These are phyloP conservation scores for Sherardia arvensis DNA, from an alignment of 257 asterid species.

Conservation along the genomic window DNA sequence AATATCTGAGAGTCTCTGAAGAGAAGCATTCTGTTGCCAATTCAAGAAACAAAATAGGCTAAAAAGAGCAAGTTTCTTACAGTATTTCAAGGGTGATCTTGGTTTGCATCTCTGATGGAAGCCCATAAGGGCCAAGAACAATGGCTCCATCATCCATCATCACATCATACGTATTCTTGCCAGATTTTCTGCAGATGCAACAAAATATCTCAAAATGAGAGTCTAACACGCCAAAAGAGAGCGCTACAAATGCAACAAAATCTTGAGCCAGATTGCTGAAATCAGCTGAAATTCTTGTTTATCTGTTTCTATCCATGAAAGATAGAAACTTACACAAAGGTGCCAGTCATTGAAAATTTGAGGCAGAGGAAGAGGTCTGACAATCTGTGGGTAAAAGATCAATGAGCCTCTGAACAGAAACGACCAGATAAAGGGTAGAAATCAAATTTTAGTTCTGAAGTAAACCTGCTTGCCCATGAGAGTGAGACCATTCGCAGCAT, in stretches of 20 bases:
- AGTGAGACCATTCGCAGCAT: constrained; percentile 90
- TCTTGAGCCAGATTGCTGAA: neutral
- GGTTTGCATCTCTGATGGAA: constrained; percentile 73
- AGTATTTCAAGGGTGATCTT: constrained; percentile 49
- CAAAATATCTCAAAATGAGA: neutral
- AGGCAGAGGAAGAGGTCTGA: constrained; percentile 53
- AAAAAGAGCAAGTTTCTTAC: constrained; percentile 32
- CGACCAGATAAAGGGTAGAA: neutral
- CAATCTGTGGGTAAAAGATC: constrained; percentile 32
- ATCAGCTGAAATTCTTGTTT: too few relatives aligned
- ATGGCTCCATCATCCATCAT: constrained; percentile 94
- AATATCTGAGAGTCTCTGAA: neutral
- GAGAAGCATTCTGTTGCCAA: neutral
- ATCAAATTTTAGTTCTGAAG: neutral
- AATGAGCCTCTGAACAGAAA: neutral
- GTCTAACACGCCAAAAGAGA: neutral
- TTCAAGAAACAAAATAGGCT: neutral
- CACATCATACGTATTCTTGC: constrained; percentile 43
- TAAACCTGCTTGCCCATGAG: constrained; percentile 85
- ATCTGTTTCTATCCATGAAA: neutral
- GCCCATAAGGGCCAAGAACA: constrained; percentile 69
- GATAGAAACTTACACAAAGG: constrained; percentile 46
- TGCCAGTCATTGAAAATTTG: constrained; percentile 84
- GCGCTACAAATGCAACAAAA: neutral
- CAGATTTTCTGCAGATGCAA: constrained; percentile 43